Base-by-base conservation (phyloP, 768 basidiomycete species). In the Serendipita sp. region DNA sequence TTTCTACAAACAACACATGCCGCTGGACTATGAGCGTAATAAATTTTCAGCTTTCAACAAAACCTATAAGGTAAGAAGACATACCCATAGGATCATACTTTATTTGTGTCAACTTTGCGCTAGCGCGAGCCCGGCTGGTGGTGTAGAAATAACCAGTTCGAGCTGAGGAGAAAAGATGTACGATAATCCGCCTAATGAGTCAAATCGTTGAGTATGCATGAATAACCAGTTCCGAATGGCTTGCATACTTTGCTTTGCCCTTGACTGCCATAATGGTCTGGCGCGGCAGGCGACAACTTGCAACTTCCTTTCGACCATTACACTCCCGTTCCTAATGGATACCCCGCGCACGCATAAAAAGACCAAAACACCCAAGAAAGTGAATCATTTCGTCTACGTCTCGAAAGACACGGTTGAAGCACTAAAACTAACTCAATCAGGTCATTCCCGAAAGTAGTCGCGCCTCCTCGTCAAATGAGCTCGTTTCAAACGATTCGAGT, bases 131-230 rank as follows among this genome's bases (percentile, higher is more conserved):
- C 24, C 92, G 81, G 67, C 85, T 81, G 2, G 88, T 88, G 24
- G 89, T 90, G 75, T 94, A 95, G 74, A 93, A 93, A 76, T 81
- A 92, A 10, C 92, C 92, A 0, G 92, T 94, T 74, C 90, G 86
- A 0, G 92, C 92, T 0, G 91, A 91, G 13, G 92, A 94, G 66
- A 94, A 84, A 69, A 95, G 80, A 56, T 90, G 88, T 63, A 94
- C 85, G 64, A 95, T 85, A 64, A 94, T 73, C 1, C 89, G 91
- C 72, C 92, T 92, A 70, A 41, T 13, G 41, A 41, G 13, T 5
- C 41, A 41, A 41, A 41, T 18, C 46, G 60, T 46, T 30, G 53
- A 32, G n/a, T 38, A 60, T 7, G 3, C 30, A 65, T 37, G 28
- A 46, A 63, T 3, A 5, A 10, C 28, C 24, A 11, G 45, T 30